A percentile compares a stretch with the other conserved stretches of the same genome.
Evolutionary conservation across 192 early-diverging fungal species (phyloP).

Genomic region (Backusella psychrophila): DNA sequence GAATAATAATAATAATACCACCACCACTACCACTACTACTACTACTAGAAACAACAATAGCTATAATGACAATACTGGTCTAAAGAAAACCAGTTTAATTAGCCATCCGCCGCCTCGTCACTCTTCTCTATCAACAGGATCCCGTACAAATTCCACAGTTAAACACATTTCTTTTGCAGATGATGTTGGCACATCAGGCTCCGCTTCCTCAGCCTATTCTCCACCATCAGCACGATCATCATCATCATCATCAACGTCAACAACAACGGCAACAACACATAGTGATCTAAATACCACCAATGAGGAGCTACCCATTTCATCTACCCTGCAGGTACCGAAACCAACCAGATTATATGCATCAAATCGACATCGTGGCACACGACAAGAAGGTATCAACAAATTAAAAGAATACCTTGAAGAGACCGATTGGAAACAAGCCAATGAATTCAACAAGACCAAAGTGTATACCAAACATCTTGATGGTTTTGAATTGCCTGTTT

Average conservation of each 20-base stretch:
- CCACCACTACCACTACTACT: no score
- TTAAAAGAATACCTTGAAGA: slow-evolving; percentile 38
- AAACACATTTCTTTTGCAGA: not conserved
- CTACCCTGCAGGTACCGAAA: not conserved
- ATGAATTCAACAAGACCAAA: slow-evolving; percentile 33
- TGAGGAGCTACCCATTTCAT: not conserved
- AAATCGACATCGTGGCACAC: slow-evolving; percentile 37
- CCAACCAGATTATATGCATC: slow-evolving; percentile 18
- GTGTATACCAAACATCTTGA: slow-evolving; percentile 42
- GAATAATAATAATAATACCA: not conserved
- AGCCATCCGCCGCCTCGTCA: slow-evolving; percentile 31
- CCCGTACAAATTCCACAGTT: not conserved
- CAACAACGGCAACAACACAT: slow-evolving; percentile 7
- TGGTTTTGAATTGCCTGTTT: slow-evolving; percentile 34
- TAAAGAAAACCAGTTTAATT: not conserved
- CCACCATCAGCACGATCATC: not conserved
- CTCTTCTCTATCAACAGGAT: slow-evolving; percentile 22
- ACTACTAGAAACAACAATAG: not conserved
- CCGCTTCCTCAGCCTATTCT: not conserved
- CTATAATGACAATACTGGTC: not conserved
- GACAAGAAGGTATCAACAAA: slow-evolving; percentile 20
- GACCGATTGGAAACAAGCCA: slow-evolving; percentile 39
- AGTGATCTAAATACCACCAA: not conserved
- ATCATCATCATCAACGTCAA: no score
- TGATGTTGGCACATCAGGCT: not conserved